Conservation (phyloP, 208 protist species). For the Leishmania amazonensis region DNA sequence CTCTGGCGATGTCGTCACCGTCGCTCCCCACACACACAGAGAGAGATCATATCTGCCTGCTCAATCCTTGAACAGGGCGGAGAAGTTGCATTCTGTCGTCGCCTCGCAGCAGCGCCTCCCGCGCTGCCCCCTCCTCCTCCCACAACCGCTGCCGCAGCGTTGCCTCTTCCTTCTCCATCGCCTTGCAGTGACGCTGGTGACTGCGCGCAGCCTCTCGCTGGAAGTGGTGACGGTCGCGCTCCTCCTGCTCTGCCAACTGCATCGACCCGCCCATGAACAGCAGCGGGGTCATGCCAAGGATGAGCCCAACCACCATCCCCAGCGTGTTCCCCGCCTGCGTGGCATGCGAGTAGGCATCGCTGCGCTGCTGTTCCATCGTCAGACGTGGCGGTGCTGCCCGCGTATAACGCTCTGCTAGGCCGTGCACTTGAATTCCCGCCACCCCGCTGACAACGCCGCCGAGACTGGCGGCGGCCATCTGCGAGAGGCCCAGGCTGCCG, state of each 20-base stretch:
- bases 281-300: conserved; percentile 80
- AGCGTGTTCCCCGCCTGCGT: conserved; percentile 64
- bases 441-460: conserved; percentile 84
- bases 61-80: not conserved
- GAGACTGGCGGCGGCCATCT: conserved; percentile 80
- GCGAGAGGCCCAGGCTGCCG: conserved; percentile 57
- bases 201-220: conserved; percentile 38
- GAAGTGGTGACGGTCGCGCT: conserved; percentile 29
- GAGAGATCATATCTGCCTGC: not conserved
- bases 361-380: conserved; percentile 53
- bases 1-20: not conserved
- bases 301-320: conserved; percentile 79
- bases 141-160: conserved; percentile 20
- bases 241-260: conserved; percentile 33
- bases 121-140: conserved; percentile 13
- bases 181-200: conserved; percentile 26
- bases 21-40: not conserved
- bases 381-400: conserved; percentile 59
- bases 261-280: conserved; percentile 51
- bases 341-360: conserved; percentile 36
- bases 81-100: not conserved
- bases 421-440: conserved; percentile 88
- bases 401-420: conserved; percentile 76
- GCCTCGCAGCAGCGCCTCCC: conserved; percentile 2
- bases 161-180: conserved; percentile 28